These are phyloP conservation scores for Taxillus chinensis DNA, from an alignment of 164 flowering plant genomes.

Conservation along the genomic window DNA sequence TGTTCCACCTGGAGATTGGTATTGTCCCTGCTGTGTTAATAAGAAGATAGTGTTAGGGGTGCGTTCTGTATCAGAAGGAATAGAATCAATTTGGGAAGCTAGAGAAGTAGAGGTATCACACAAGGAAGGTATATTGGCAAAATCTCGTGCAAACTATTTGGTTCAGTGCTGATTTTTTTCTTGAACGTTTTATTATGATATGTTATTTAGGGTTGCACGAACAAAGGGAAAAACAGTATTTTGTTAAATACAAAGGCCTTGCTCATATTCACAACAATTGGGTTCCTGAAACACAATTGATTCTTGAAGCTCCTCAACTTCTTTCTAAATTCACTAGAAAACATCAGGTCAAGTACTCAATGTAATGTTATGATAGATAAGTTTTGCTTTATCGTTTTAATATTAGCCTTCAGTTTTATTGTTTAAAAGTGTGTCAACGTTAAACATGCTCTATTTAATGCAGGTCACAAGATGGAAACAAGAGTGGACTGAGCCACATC, in stretches of 20 bases:
- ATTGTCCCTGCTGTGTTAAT: conserved; percentile 37
- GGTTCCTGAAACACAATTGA: conserved; percentile 46
- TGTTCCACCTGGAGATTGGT: conserved; percentile 39
- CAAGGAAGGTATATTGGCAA: conserved; percentile 23
- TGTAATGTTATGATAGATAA: background rate
- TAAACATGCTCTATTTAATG: conserved; percentile 1
- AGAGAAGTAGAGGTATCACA: conserved; percentile 38
- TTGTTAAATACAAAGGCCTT: conserved; percentile 66
- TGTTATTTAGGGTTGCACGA: conserved; percentile 27
- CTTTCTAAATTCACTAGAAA: conserved; percentile 27
- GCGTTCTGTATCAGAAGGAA: conserved; percentile 48
- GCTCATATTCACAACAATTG: conserved; percentile 76
- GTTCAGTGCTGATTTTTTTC: background rate
- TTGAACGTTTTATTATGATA: background rate
- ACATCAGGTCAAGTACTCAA: conserved; percentile 24
- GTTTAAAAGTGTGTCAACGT: background rate
- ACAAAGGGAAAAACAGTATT: conserved; percentile 36
- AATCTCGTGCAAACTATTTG: background rate
- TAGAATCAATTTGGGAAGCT: conserved; percentile 58
- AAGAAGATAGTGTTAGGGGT: conserved; percentile 45
- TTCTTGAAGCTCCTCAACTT: conserved; percentile 45
- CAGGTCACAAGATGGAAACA: conserved; percentile 35
- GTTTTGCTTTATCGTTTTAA: background rate
- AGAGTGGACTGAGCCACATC: conserved; percentile 63
- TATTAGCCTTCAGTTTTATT: background rate